These are phyloP conservation scores for Schrenkiella parvula DNA, from an alignment of 345 rosid species.

Conservation along the genomic window DNA sequence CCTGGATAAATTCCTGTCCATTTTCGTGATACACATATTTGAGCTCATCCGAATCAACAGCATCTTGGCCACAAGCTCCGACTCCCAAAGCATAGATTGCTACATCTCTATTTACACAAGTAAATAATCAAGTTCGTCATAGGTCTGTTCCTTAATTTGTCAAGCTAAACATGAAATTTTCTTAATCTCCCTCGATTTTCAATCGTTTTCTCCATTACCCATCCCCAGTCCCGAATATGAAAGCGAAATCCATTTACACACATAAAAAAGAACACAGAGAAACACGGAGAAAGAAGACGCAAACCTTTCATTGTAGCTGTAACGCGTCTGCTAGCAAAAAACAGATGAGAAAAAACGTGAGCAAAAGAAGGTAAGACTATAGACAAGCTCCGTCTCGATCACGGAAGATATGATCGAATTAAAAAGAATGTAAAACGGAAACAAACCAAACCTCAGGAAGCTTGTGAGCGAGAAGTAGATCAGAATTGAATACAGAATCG, in stretches of 20 bases:
- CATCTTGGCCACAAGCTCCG: conserved; percentile 75
- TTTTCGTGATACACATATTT: conserved; percentile 67
- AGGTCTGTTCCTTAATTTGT: not conserved
- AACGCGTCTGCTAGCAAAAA: conserved; percentile 37
- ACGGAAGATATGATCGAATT: not conserved
- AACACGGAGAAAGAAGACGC: not conserved
- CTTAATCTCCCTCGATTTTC: not conserved
- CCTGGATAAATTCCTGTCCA: conserved; percentile 71
- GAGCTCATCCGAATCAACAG: conserved; percentile 67
- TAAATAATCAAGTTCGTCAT: not conserved
- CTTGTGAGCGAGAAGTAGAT: conserved; percentile 56
- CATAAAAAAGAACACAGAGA: not conserved
- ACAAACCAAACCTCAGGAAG: conserved; percentile 65
- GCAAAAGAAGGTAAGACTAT: not conserved
- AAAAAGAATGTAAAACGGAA: not conserved
- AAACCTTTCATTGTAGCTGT: conserved; percentile 63
- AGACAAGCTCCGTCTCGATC: not conserved
- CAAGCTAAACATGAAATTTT: not conserved
- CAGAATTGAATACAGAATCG: conserved; percentile 43
- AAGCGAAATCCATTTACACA: not conserved
- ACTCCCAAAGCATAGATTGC: conserved; percentile 80
- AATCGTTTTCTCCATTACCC: not conserved
- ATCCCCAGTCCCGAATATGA: not conserved
- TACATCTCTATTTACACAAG: conserved; percentile 50
- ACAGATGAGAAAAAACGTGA: not conserved